phyloP scores from a whole-genome alignment of 2,329 filamentous ascomycete genomes.

The Mycosphaerelloides madeirae region DNA sequence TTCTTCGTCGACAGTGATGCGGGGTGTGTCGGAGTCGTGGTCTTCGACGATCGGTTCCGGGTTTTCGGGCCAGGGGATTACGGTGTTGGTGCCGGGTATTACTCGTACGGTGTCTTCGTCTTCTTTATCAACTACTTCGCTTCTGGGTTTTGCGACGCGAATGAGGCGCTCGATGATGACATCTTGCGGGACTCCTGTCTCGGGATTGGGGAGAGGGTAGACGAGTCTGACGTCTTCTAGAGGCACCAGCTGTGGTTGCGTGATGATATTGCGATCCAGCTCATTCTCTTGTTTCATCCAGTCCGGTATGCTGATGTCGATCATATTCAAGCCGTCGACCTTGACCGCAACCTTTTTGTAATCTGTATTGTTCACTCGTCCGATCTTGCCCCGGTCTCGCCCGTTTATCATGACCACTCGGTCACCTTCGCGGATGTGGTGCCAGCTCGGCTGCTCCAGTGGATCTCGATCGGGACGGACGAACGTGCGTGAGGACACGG shows the following conservation, averaged over 20 bases:
- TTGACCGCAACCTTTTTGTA: slow-evolving; percentile 31
- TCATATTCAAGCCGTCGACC: slow-evolving; percentile 39
- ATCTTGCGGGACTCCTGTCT: slow-evolving; percentile 63
- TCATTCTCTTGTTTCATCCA: slow-evolving; percentile 39
- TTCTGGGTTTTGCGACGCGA: slow-evolving; percentile 29
- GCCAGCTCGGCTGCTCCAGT: slow-evolving; percentile 22
- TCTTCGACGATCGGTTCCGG: slow-evolving; percentile 47
- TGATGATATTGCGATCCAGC: slow-evolving; percentile 30
- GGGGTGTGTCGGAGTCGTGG: slow-evolving; percentile 64
- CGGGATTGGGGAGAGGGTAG: slow-evolving; percentile 63
- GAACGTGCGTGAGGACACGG: slow-evolving; percentile 28
- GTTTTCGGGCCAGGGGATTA: slow-evolving; percentile 70
- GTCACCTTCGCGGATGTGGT: slow-evolving; percentile 54
- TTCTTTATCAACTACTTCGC: slow-evolving; percentile 14
- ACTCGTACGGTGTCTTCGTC: slow-evolving; percentile 33
- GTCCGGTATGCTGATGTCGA: slow-evolving; percentile 40
- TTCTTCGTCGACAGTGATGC: slow-evolving; percentile 67
- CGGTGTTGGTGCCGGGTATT: slow-evolving; percentile 65
- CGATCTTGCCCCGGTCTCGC: slow-evolving; percentile 77
- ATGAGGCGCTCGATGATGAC: slow-evolving; percentile 70
- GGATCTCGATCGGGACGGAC: slow-evolving; percentile 26
- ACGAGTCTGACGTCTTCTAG: slow-evolving; percentile 75
- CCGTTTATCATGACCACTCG: slow-evolving; percentile 78
- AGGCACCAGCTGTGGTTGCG: slow-evolving; percentile 45
- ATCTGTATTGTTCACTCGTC: slow-evolving; percentile 57